Conservation (phyloP, 305 asterid genomes). For the Fraxinus baroniana region DNA sequence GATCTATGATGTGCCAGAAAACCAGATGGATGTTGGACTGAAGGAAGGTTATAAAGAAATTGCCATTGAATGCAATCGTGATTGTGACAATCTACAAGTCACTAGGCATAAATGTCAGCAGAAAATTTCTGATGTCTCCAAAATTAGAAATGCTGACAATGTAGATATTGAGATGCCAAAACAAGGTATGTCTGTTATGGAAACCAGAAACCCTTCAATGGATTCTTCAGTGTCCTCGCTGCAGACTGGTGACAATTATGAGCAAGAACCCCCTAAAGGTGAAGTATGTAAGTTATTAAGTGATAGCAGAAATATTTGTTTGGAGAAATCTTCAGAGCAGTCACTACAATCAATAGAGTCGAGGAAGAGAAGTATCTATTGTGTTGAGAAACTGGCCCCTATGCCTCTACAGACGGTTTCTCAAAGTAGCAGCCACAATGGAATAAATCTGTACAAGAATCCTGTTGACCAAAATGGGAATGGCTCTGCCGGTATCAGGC, state of each 20-base stretch:
- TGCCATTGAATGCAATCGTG: conserved; percentile 18
- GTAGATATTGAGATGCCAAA: conserved; percentile 20
- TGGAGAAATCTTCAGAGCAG: conserved; percentile 16
- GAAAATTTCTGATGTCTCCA: conserved; percentile 37
- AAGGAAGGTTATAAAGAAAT: conserved; percentile 27
- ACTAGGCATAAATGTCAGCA: conserved; percentile 38
- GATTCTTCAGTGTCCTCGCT: conserved; percentile 25
- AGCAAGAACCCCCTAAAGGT: conserved; percentile 21
- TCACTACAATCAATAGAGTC: conserved; percentile 22
- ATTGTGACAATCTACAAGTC: conserved; percentile 18
- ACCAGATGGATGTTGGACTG: conserved; percentile 27
- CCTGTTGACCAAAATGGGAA: conserved; percentile 24
- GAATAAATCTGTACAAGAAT: conserved; percentile 22
- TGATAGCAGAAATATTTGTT: conserved; percentile 11
- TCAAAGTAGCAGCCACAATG: conserved; percentile 20
- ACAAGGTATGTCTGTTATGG: conserved; percentile 28
- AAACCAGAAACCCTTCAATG: conserved; percentile 19
- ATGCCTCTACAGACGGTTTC: conserved; percentile 21
- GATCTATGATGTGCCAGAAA: conserved; percentile 22
- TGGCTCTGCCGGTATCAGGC: conserved; percentile 24
- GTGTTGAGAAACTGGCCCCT: conserved; percentile 22
- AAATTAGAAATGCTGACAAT: conserved; percentile 25
- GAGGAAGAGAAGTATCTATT: conserved; percentile 26
- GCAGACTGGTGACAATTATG: conserved; percentile 19
- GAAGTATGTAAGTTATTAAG: conserved; percentile 18